Base-by-base conservation (phyloP, 345 rosid genomes). In the Alliaria petiolata region DNA sequence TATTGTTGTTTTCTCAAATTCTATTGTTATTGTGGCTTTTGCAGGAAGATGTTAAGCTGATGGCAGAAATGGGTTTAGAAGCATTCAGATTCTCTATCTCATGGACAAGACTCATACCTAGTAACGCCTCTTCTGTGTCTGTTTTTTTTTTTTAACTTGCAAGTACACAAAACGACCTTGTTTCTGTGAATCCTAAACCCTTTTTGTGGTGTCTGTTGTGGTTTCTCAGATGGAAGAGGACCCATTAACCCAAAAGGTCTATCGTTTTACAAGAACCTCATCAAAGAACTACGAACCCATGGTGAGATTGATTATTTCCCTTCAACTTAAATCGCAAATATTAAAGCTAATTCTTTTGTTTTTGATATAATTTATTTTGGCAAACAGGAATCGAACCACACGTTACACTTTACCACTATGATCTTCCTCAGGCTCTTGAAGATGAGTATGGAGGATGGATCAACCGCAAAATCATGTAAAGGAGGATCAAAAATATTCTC, bases 61-160 rank as follows among this genome's bases (percentile, higher is more conserved):
- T 91, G 96, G 86, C 31, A 46, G 80, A 83, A 22, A 81, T 79
- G 34, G 89, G 90, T 12, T 79, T 89, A 58, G 85, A 85, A 51
- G 85, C 91, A 62, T 91, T 83, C 62, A 87, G 85, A 81, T 87
- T 85, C 75, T 91, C 96, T 39, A 89, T 91, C 76, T 91, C 93
- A 11, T 89, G 90, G 96, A 62, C 96, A n/a, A 87, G 96, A 42
- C 89, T 91, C 19, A 87, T 89, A 42, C 97, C 89, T 11, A 60
- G 95, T 91, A 83, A 7, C 69, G 16, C 33, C 59, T 49, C 44
- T 34, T 38, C 4, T 42, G 12, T 3, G 1, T 22, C 25, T n/a
- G n/a, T n/a, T n/a, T 22, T n/a, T 62, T 62, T 53, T 63, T 63
- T 15, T 0, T 6, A 22, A 13, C 7, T 63, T 65, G 15, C 56